A percentile compares a stretch with the other conserved stretches of the same genome.
Conservation (phyloP, 176 grass and related monocot genomes). For the Eleusine indica region DNA sequence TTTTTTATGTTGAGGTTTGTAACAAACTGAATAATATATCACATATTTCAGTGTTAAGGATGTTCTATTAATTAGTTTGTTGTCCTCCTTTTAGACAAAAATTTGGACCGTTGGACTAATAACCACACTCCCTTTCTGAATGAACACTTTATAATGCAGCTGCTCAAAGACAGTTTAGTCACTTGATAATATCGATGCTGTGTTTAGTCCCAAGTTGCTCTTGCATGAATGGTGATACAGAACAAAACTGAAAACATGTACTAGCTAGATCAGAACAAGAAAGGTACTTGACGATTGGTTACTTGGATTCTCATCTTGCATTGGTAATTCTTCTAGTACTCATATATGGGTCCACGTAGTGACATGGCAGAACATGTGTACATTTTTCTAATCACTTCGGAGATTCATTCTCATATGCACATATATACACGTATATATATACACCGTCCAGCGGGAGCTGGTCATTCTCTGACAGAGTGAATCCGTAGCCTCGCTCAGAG, state of each 20-base stretch:
- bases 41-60: too few relatives aligned
- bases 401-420: not conserved
- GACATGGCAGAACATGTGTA: not conserved
- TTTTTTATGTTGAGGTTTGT: not conserved
- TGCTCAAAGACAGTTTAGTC: not conserved
- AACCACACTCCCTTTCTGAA: not conserved
- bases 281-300: not conserved
- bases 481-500: not conserved
- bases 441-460: not conserved
- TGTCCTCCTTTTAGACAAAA: not conserved
- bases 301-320: not conserved
- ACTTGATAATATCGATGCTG: not conserved
- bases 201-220: not conserved
- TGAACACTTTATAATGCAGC: not conserved
- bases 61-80: too few relatives aligned
- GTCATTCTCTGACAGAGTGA: constrained; percentile 44
- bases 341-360: not conserved
- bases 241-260: not conserved
- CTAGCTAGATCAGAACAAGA: not conserved
- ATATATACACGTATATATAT: not conserved
- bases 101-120: not conserved
- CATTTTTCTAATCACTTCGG: not conserved
- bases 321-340: not conserved
- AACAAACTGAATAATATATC: not conserved
- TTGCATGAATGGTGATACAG: not conserved